phyloP scores from a whole-genome alignment of 495 filamentous ascomycete genomes.

The Alectoria sarmentosa region DNA sequence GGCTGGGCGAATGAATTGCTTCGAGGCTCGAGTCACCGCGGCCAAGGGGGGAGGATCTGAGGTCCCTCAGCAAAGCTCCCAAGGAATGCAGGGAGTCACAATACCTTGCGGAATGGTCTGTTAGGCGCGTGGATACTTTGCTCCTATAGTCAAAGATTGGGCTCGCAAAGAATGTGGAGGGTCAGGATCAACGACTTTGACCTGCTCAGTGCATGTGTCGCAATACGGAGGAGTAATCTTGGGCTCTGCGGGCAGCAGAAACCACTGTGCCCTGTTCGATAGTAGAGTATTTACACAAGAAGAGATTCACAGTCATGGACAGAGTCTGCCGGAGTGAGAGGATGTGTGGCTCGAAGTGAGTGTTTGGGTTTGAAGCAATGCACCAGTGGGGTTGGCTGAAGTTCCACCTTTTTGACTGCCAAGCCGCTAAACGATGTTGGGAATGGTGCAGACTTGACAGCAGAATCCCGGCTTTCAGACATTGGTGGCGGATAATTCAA shows the following conservation, averaged over 20 bases:
- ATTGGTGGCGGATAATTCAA: background rate
- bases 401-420: background rate
- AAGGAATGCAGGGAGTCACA: conserved; percentile 14
- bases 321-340: background rate
- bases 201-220: conserved; percentile 1
- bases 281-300: too few species aligned
- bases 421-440: conserved; percentile 2
- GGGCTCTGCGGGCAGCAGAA: background rate
- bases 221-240: background rate
- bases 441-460: background rate
- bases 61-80: conserved; percentile 3
- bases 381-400: conserved; percentile 5
- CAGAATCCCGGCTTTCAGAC: background rate
- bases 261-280: background rate
- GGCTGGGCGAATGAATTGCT: background rate
- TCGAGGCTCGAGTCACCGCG: conserved; percentile 4
- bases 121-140: background rate
- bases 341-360: background rate
- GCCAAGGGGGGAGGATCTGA: conserved; percentile 6
- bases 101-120: conserved; percentile 8
- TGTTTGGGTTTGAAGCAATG: background rate
- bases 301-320: background rate
- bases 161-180: background rate
- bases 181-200: background rate
- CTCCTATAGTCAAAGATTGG: background rate